Evolutionary conservation across 805 yeast species (phyloP).

Genomic region (Hanseniaspora osmophila): DNA sequence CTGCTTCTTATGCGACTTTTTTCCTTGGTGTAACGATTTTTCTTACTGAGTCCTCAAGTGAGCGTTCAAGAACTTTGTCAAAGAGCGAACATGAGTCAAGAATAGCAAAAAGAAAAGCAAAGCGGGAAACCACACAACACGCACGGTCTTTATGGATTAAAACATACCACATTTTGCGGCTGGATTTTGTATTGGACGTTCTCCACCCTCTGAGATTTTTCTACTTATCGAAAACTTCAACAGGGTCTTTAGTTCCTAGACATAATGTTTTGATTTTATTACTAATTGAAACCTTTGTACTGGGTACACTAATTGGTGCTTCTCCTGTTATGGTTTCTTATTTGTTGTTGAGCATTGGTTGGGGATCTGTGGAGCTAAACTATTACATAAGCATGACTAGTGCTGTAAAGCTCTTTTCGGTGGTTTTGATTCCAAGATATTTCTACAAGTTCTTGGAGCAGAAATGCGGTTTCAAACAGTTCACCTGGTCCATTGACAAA

Average conservation of each 20-base stretch:
- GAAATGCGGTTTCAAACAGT: not conserved
- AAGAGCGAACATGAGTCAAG: constrained; percentile 6
- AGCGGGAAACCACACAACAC: constrained; percentile 1
- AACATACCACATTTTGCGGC: not conserved
- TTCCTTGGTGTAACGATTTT: constrained; percentile 13
- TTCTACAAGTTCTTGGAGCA: constrained; percentile 6
- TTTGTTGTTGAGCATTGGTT: constrained; percentile 9
- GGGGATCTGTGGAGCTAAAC: constrained; percentile 15
- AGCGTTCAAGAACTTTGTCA: constrained; percentile 37
- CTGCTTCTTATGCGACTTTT: constrained; percentile 5
- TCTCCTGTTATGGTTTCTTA: constrained; percentile 10
- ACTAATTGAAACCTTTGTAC: constrained; percentile 10
- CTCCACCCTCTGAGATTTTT: constrained; percentile 24
- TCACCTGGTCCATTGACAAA: constrained; percentile 32
- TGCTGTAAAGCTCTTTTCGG: constrained; percentile 7
- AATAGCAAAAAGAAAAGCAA: not conserved
- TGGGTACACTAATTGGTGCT: constrained; percentile 14
- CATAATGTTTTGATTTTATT: constrained; percentile 11
- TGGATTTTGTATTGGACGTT: constrained; percentile 17
- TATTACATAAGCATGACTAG: constrained; percentile 15
- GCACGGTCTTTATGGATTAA: not conserved
- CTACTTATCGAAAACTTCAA: constrained; percentile 9
- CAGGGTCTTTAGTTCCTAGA: constrained; percentile 9
- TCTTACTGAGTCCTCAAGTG: constrained; percentile 49
- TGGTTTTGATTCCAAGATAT: not conserved